These are phyloP conservation scores for Lachnellula subtilissima DNA, from an alignment of 2,329 filamentous ascomycete species.

Conservation along the genomic window DNA sequence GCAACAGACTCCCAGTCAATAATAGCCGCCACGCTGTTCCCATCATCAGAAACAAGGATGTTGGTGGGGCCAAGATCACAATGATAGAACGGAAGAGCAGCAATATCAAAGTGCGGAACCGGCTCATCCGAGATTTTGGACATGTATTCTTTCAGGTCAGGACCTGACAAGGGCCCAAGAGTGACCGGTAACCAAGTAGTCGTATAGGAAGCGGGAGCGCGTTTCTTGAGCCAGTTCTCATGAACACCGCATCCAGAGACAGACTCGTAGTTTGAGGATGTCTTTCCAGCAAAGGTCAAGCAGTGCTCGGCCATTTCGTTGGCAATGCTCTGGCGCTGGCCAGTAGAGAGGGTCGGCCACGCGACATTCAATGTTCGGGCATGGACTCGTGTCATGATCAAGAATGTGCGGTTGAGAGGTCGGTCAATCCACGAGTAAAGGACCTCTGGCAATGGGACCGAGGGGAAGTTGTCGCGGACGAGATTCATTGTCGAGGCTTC, in stretches of 20 bases:
- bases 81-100: conserved; percentile 7
- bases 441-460: conserved; percentile 10
- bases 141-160: not conserved
- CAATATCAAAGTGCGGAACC: not conserved
- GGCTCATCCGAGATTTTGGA: not conserved
- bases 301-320: conserved; percentile 1
- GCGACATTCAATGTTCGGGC: conserved; percentile 6
- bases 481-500: conserved; percentile 10
- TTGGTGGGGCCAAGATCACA: conserved; percentile 13
- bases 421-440: conserved; percentile 10
- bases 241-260: conserved; percentile 1
- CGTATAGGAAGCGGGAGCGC: not conserved
- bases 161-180: conserved; percentile 2
- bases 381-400: conserved; percentile 11
- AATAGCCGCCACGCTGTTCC: conserved; percentile 4
- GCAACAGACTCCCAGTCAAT: conserved; percentile 13
- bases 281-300: not conserved
- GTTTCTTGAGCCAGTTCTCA: not conserved
- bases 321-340: not conserved
- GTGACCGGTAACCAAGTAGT: not conserved
- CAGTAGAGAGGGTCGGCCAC: conserved; percentile 2
- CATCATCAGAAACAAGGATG: conserved; percentile 10
- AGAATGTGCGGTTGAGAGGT: conserved; percentile 4
- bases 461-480: conserved; percentile 3
- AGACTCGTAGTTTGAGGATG: not conserved